Conservation (phyloP, 2,329 filamentous ascomycete species). For the Samsoniella hepiali region DNA sequence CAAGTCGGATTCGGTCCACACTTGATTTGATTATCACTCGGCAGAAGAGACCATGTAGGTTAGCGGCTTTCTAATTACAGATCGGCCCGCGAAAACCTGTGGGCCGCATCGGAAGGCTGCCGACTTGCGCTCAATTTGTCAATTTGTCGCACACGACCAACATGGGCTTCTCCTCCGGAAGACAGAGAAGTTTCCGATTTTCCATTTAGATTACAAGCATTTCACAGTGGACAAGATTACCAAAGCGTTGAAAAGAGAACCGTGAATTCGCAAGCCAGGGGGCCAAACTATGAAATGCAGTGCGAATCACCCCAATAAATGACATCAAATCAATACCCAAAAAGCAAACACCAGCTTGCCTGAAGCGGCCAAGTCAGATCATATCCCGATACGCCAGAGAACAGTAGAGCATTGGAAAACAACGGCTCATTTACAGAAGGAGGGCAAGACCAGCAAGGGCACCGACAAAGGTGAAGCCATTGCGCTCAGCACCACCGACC, state of each 20-base stretch:
- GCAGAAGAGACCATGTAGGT: neutral
- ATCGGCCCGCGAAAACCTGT: neutral
- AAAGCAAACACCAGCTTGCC: neutral
- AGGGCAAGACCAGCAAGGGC: constrained; percentile 25
- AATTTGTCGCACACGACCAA: too few species aligned
- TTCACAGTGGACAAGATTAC: neutral
- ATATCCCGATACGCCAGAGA: constrained; percentile 2
- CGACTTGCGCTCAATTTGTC: neutral
- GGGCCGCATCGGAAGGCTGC: neutral
- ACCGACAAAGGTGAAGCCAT: constrained; percentile 23
- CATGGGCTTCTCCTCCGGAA: neutral
- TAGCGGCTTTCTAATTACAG: neutral
- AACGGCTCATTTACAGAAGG: constrained; percentile 23
- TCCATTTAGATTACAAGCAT: neutral
- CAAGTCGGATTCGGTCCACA: constrained; percentile 2
- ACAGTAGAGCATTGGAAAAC: neutral
- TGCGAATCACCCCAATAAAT: constrained; percentile 1
- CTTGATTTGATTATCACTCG: neutral
- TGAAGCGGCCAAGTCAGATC: neutral
- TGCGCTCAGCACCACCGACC: constrained; percentile 24
- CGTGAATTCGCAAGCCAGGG: neutral
- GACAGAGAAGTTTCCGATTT: too few species aligned
- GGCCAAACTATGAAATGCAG: neutral
- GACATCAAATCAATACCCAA: neutral
- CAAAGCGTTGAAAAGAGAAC: neutral